phyloP scores from a whole-genome alignment of 1,139 yeast genomes.

The Diutina pseudorugosa region DNA sequence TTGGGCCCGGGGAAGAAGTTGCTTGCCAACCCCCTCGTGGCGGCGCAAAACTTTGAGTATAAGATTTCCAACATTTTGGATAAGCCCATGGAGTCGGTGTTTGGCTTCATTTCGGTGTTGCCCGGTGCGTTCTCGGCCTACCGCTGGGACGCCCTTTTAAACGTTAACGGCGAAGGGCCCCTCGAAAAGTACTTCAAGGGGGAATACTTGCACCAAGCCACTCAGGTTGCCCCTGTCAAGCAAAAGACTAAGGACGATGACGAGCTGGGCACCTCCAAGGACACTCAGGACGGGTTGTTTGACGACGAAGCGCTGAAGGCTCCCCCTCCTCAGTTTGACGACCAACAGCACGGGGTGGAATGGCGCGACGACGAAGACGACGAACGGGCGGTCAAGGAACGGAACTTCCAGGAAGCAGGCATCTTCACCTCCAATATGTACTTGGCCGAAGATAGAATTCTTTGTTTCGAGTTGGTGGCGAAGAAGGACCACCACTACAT shows the following conservation, averaged over 20 bases:
- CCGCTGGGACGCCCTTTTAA: constrained; percentile 57
- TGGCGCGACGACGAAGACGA: constrained; percentile 22
- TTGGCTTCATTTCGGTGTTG: constrained; percentile 70
- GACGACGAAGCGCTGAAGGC: constrained; percentile 1
- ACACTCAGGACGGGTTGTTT: not conserved
- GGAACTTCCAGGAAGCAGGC: constrained; percentile 39
- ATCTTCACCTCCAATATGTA: constrained; percentile 77
- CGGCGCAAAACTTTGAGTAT: constrained; percentile 78
- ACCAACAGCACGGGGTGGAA: constrained; percentile 3
- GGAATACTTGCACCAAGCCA: constrained; percentile 50
- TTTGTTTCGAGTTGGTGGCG: constrained; percentile 77
- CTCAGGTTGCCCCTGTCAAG: constrained; percentile 11
- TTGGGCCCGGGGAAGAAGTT: constrained; percentile 45
- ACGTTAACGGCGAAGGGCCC: constrained; percentile 58
- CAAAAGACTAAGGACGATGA: constrained; percentile 8
- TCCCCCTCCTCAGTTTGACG: not conserved
- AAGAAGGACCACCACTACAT: constrained; percentile 49
- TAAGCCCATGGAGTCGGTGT: constrained; percentile 74
- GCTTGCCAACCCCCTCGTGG: constrained; percentile 62
- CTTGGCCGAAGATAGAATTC: constrained; percentile 73
- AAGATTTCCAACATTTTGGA: constrained; percentile 74
- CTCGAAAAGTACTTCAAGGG: constrained; percentile 72
- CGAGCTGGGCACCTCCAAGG: constrained; percentile 2
- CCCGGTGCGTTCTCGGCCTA: constrained; percentile 89
- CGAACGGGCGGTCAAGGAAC: constrained; percentile 29